Percentiles rank a stretch among this genome's conserved stretches.
Evolutionary conservation across 768 basidiomycete genomes (phyloP).

Genomic region (Brasilioporus rufonigricans): DNA sequence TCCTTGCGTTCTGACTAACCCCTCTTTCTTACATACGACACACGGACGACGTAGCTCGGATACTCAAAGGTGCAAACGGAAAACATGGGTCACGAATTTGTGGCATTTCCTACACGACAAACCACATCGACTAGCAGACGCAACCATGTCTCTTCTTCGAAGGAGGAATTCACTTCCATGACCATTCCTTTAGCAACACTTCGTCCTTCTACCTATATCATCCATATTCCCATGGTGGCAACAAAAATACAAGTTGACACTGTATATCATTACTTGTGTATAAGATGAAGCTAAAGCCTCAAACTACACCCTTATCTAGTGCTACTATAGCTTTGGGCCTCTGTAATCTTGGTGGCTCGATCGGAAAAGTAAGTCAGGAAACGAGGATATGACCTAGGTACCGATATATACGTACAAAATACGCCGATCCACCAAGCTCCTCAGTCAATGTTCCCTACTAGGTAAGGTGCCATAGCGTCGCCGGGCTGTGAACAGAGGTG

Average conservation of each 20-base stretch:
- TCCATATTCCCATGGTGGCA: not conserved
- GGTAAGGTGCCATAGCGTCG: no score
- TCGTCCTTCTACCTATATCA: not conserved
- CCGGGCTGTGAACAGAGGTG: no score
- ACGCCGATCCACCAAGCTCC: no score
- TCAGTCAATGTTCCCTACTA: not conserved
- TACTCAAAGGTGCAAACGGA: constrained; percentile 1
- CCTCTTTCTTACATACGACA: not conserved
- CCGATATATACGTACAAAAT: no score
- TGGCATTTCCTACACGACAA: constrained; percentile 13
- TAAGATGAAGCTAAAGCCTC: no score
- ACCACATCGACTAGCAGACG: constrained; percentile 1
- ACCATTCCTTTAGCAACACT: not conserved
- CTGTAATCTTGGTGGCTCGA: no score
- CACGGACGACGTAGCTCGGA: constrained; percentile 1
- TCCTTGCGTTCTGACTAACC: not conserved
- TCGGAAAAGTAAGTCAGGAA: no score
- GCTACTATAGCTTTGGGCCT: not conserved
- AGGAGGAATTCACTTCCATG: constrained; percentile 7
- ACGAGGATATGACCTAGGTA: no score
- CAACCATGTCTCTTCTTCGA: constrained; percentile 14
- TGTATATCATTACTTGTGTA: not conserved
- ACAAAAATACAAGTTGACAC: not conserved
- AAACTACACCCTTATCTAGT: not conserved
- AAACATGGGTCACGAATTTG: constrained; percentile 14